Conservation (phyloP, 1,139 yeast species). For the Candida pseudoviswanathii region DNA sequence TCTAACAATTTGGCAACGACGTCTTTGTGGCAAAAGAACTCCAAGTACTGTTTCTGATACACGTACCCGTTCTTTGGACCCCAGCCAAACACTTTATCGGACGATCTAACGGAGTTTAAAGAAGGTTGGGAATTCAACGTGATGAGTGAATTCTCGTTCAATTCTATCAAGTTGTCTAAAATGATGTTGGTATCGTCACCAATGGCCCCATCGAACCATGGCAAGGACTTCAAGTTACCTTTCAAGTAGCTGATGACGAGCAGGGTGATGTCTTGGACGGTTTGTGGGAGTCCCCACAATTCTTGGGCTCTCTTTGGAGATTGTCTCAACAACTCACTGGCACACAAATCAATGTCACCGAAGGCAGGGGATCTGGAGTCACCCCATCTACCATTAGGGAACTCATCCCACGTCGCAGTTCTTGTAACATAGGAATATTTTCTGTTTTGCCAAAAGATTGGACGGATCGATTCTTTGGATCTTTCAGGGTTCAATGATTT, state of each 20-base stretch:
- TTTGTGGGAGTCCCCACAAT: conserved; percentile 83
- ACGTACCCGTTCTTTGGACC: conserved; percentile 93
- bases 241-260: conserved; percentile 66
- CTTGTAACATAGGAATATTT: conserved; percentile 87
- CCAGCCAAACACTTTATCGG: conserved; percentile 84
- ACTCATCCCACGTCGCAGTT: conserved; percentile 94
- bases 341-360: conserved; percentile 82
- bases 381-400: conserved; percentile 96
- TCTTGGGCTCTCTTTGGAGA: conserved; percentile 79
- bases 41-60: conserved; percentile 90
- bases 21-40: conserved; percentile 70
- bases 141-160: conserved; percentile 68
- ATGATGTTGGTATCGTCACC: conserved; percentile 75
- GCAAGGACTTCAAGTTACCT: conserved; percentile 74
- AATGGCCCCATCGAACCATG: conserved; percentile 94
- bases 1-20: conserved; percentile 43
- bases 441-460: conserved; percentile 95
- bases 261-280: conserved; percentile 57
- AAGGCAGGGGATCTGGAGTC: conserved; percentile 92
- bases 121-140: conserved; percentile 97
- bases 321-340: conserved; percentile 76
- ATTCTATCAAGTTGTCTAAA: conserved; percentile 55
- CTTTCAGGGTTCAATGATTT: conserved; percentile 83
- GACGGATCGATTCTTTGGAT: conserved; percentile 82
- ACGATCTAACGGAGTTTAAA: conserved; percentile 75